phyloP scores from a whole-genome alignment of 2,329 filamentous ascomycete species.

The Aquanectria penicillioides region DNA sequence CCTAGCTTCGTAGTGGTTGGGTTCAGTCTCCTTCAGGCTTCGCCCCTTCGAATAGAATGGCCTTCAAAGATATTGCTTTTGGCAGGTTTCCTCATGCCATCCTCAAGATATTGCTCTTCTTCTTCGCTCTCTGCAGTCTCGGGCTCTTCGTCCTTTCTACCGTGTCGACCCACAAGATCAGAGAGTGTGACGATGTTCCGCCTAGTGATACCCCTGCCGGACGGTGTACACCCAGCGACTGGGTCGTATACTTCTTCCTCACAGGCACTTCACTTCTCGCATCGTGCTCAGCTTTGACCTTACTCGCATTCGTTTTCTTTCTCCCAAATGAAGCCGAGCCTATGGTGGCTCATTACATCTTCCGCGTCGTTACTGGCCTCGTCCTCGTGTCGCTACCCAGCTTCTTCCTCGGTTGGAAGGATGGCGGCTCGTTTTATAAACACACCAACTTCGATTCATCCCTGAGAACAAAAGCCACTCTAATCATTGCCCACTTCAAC shows the following conservation, averaged over 20 bases:
- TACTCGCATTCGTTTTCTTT: conserved; percentile 24
- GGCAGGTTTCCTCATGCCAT: conserved; percentile 15
- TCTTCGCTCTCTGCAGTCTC: conserved; percentile 36
- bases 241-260: conserved; percentile 33
- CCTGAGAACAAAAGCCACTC: conserved; percentile 13
- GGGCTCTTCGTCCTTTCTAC: conserved; percentile 32
- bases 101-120: conserved; percentile 27
- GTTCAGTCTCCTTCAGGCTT: not conserved
- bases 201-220: conserved; percentile 9
- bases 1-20: not conserved
- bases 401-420: conserved; percentile 21
- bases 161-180: conserved; percentile 17
- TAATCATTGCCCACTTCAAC: conserved; percentile 32
- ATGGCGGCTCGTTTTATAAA: conserved; percentile 1
- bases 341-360: conserved; percentile 35
- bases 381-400: conserved; percentile 24
- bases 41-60: not conserved
- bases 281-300: conserved; percentile 19
- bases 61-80: not conserved
- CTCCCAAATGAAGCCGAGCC: conserved; percentile 5
- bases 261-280: conserved; percentile 25
- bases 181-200: not conserved
- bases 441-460: not conserved
- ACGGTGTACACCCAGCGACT: not conserved
- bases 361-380: conserved; percentile 36